Percentiles rank a stretch among this genome's conserved stretches.
phyloP scores from a whole-genome alignment of 108 stramenopile genomes.

The Chaetoceros tenuissimus region DNA sequence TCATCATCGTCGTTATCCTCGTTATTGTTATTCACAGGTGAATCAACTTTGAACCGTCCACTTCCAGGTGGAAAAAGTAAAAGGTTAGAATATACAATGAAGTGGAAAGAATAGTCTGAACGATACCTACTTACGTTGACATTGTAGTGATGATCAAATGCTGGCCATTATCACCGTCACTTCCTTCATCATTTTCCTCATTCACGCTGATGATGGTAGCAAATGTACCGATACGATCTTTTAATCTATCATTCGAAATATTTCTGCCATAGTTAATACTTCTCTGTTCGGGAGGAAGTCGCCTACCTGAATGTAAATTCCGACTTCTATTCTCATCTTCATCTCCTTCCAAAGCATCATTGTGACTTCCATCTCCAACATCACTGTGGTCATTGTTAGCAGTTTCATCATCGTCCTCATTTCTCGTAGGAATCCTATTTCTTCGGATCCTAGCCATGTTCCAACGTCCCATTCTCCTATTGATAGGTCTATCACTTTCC shows the following conservation, averaged over 20 bases:
- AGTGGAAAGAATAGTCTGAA: conserved; percentile 19
- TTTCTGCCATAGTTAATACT: not conserved
- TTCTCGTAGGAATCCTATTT: conserved; percentile 3
- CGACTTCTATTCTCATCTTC: not conserved
- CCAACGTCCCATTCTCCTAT: conserved; percentile 1
- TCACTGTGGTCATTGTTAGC: conserved; percentile 6
- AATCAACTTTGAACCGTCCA: conserved; percentile 6
- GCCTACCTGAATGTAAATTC: too few species aligned
- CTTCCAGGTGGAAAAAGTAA: not conserved
- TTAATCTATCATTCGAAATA: conserved; percentile 17
- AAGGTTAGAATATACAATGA: not conserved
- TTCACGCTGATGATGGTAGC: conserved; percentile 41
- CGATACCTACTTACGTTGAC: conserved; percentile 28
- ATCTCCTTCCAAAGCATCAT: not conserved
- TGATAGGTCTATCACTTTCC: not conserved
- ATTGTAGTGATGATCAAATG: conserved; percentile 37
- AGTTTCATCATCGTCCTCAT: conserved; percentile 9
- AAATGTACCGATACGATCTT: conserved; percentile 38
- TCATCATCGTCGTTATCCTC: not conserved
- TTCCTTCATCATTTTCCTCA: conserved; percentile 9
- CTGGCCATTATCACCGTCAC: not conserved
- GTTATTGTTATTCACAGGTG: conserved; percentile 1
- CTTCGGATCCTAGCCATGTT: not conserved
- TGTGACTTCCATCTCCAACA: conserved; percentile 6
- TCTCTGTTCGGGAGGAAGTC: not conserved